Conservation (phyloP, 176 grass and related monocot genomes). For the Leersia perrieri region DNA sequence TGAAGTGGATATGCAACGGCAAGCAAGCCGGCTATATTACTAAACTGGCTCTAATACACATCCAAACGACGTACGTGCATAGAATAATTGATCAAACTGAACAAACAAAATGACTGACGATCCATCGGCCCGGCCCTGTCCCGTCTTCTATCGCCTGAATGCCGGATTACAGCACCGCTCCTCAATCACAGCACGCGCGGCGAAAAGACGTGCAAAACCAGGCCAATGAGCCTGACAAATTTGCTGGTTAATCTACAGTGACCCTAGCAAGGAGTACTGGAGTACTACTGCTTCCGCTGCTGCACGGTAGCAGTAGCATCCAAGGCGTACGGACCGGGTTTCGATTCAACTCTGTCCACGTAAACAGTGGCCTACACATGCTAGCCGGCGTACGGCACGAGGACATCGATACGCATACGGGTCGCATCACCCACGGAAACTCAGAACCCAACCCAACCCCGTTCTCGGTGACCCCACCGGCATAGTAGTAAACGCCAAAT, state of each 20-base stretch:
- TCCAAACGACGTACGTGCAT: background rate
- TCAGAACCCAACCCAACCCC: background rate
- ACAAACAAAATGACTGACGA: background rate
- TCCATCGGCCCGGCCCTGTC: background rate
- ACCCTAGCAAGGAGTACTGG: too few relatives aligned
- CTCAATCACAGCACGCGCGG: background rate
- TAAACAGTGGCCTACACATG: background rate
- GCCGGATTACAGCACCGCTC: background rate
- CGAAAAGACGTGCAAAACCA: background rate
- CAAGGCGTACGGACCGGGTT: conserved; percentile 22
- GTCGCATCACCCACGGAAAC: conserved; percentile 4
- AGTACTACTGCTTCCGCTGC: too few relatives aligned
- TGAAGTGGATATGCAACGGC: too few relatives aligned
- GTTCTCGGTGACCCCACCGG: background rate
- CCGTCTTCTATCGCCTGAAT: background rate
- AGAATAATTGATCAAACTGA: background rate
- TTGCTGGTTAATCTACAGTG: background rate
- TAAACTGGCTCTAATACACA: too few relatives aligned
- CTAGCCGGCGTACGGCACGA: background rate
- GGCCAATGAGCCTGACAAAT: background rate
- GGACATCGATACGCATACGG: conserved; percentile 12
- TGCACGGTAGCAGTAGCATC: conserved; percentile 6
- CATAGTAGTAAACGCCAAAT: conserved; percentile 13
- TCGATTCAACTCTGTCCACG: background rate
- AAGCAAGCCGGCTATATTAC: too few relatives aligned